Conservation (phyloP, 257 asterid genomes). For the Hygrophila difformis region DNA sequence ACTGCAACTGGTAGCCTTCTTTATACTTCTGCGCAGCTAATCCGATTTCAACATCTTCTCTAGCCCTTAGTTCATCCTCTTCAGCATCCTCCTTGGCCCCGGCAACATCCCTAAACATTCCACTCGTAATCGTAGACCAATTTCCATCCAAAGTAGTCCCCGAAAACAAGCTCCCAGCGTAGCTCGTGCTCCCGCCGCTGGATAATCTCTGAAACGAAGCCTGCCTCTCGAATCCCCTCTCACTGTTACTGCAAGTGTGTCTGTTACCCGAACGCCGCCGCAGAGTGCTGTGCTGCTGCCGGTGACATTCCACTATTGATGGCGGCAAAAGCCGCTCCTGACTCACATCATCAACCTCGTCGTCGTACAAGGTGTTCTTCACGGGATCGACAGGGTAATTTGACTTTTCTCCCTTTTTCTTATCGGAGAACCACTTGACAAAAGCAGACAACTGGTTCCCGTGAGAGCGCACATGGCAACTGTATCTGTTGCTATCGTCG, state of each 20-base stretch:
- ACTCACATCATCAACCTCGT: constrained; percentile 32
- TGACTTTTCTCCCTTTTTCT: constrained; percentile 39
- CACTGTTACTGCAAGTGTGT: constrained; percentile 28
- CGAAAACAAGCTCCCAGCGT: constrained; percentile 70
- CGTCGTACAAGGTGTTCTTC: constrained; percentile 30
- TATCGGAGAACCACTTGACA: constrained; percentile 51
- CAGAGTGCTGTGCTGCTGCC: constrained; percentile 26
- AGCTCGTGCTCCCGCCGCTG: constrained; percentile 69
- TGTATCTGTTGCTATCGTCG: constrained; percentile 11
- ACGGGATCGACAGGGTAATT: constrained; percentile 29
- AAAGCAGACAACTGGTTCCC: constrained; percentile 59
- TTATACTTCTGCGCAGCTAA: constrained; percentile 36
- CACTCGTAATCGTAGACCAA: constrained; percentile 50
- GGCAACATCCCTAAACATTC: constrained; percentile 26
- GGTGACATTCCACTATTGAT: constrained; percentile 19
- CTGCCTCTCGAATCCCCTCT: constrained; percentile 42
- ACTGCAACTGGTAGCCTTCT: constrained; percentile 69
- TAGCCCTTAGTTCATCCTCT: constrained; percentile 9
- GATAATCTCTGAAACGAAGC: constrained; percentile 57
- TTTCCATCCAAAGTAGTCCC: constrained; percentile 65
- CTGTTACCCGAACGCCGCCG: constrained; percentile 30
- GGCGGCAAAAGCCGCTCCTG: constrained; percentile 38
- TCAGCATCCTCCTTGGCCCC: constrained; percentile 31
- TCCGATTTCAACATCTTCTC: constrained; percentile 18
- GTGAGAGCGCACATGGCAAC: constrained; percentile 25